A percentile compares a stretch with the other conserved stretches of the same genome.
These are phyloP conservation scores for Hemileccinum rubropunctum DNA, from an alignment of 768 basidiomycete genomes.

Conservation along the genomic window DNA sequence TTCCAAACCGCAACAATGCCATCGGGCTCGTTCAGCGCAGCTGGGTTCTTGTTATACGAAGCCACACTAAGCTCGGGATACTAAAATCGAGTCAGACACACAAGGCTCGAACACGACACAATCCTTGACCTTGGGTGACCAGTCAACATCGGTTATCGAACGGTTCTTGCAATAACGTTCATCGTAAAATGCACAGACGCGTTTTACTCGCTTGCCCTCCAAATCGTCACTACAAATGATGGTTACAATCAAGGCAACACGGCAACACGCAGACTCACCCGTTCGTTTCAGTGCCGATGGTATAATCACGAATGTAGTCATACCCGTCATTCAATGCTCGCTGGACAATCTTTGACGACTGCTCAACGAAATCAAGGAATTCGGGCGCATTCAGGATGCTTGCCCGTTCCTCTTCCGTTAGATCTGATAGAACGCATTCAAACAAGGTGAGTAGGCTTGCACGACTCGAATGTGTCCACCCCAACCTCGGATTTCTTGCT, in stretches of 20 bases:
- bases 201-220: slow-evolving; percentile 86
- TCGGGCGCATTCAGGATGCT: slow-evolving; percentile 85
- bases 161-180: slow-evolving; percentile 89
- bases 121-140: slow-evolving; percentile 88
- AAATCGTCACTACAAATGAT: slow-evolving; percentile 68
- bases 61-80: slow-evolving; percentile 95
- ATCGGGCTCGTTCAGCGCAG: slow-evolving; percentile 91
- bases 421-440: slow-evolving; percentile 44
- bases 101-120: neutral
- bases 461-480: neutral
- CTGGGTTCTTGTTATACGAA: slow-evolving; percentile 96
- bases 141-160: slow-evolving; percentile 94
- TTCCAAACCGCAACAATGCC: slow-evolving; percentile 99
- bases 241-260: slow-evolving; percentile 5
- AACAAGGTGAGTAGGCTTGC: slow-evolving; percentile 3
- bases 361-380: slow-evolving; percentile 91
- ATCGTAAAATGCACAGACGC: slow-evolving; percentile 93
- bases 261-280: slow-evolving; percentile 49
- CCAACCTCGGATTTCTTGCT: slow-evolving; percentile 81
- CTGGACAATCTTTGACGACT: slow-evolving; percentile 93
- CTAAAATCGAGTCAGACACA: slow-evolving; percentile 40
- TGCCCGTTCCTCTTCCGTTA: slow-evolving; percentile 82
- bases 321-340: slow-evolving; percentile 93
- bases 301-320: slow-evolving; percentile 96
- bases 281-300: slow-evolving; percentile 81